phyloP scores from a whole-genome alignment of 345 rosid genomes.

The Gossypium longicalyx region DNA sequence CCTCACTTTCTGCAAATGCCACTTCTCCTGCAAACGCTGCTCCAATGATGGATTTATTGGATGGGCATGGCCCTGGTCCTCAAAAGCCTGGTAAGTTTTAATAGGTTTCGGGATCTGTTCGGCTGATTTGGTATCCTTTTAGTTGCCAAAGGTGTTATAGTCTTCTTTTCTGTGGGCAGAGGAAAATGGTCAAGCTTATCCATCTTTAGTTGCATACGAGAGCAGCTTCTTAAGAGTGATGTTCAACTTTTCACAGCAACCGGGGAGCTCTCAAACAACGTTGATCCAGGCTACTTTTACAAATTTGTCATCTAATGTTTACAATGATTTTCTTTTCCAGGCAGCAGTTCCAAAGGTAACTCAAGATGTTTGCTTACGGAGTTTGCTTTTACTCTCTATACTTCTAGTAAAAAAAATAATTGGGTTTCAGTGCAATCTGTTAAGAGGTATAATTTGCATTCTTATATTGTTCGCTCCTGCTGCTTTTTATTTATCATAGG shows the following conservation, averaged over 20 bases:
- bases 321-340: conserved; percentile 82
- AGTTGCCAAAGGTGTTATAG: conserved; percentile 14
- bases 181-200: conserved; percentile 65
- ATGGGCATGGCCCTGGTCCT: conserved; percentile 60
- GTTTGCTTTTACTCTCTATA: neutral
- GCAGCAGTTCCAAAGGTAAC: conserved; percentile 97
- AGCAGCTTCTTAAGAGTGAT: conserved; percentile 73
- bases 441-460: neutral
- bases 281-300: conserved; percentile 66
- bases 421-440: neutral
- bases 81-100: conserved; percentile 52
- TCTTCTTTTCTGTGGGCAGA: conserved; percentile 38
- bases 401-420: conserved; percentile 3
- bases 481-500: neutral
- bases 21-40: conserved; percentile 42
- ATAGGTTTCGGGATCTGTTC: conserved; percentile 4
- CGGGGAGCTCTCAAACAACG: conserved; percentile 64
- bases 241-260: conserved; percentile 68
- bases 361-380: conserved; percentile 10
- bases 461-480: neutral
- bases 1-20: conserved; percentile 34
- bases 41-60: conserved; percentile 76
- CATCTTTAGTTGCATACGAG: conserved; percentile 69
- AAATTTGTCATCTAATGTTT: conserved; percentile 58
- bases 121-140: conserved; percentile 4